Conservation (phyloP, 768 basidiomycete species). For the Candolleomyces aberdarensis region DNA sequence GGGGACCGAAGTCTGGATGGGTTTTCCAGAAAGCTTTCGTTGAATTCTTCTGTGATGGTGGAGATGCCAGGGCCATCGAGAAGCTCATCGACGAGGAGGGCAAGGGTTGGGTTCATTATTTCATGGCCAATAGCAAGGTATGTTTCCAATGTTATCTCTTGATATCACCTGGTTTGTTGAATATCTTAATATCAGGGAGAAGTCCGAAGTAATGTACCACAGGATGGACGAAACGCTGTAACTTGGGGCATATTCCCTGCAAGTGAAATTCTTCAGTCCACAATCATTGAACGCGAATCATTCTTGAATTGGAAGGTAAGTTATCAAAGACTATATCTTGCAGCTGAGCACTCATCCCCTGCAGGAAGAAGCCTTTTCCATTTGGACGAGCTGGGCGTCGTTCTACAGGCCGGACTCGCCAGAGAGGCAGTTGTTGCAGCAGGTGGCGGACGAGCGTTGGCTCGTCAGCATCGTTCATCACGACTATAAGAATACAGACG, state of each 20-base stretch:
- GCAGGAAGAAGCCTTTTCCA: constrained; percentile 94
- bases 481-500: constrained; percentile 77
- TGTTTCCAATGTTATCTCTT: constrained; percentile 18
- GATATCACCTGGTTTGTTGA: not conserved
- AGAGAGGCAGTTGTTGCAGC: constrained; percentile 71
- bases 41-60: constrained; percentile 82
- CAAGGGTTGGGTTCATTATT: constrained; percentile 74
- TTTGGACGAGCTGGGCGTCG: constrained; percentile 93
- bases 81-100: constrained; percentile 50
- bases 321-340: not conserved
- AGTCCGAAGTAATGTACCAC: constrained; percentile 72
- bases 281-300: constrained; percentile 92
- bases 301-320: constrained; percentile 95
- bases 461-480: constrained; percentile 92
- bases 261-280: constrained; percentile 93
- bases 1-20: constrained; percentile 91
- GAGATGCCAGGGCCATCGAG: constrained; percentile 60
- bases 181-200: constrained; percentile 55
- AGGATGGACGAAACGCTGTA: constrained; percentile 85
- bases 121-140: constrained; percentile 80
- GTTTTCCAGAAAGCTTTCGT: constrained; percentile 98
- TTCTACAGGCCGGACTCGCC: constrained; percentile 76
- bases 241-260: constrained; percentile 99
- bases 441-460: constrained; percentile 75
- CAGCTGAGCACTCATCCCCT: constrained; percentile 4